Evolutionary conservation across 257 asterid genomes (phyloP).

Genomic region (Ajuga chamaepitys): DNA sequence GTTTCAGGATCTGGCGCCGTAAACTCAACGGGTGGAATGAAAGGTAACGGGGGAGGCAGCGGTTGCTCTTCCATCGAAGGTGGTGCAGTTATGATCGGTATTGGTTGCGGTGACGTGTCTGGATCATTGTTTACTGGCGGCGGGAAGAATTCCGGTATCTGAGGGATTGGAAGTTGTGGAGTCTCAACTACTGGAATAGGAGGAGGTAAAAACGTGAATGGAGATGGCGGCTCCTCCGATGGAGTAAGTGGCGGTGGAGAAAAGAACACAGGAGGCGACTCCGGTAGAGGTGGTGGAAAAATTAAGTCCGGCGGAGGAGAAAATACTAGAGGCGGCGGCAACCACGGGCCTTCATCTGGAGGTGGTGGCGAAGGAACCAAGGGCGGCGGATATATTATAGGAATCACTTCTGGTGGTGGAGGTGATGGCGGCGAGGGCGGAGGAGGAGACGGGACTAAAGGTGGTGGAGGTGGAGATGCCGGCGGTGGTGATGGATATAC

Average conservation of each 20-base stretch:
- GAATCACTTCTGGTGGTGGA: too few species aligned
- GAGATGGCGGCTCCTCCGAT: constrained; percentile 25
- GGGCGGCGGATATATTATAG: constrained; percentile 39
- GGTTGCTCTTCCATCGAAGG: constrained; percentile 26
- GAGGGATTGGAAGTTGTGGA: constrained; percentile 16
- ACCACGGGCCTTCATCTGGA: constrained; percentile 29
- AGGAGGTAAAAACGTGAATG: constrained; percentile 28
- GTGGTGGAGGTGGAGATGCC: constrained; percentile 14
- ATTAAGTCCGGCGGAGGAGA: constrained; percentile 27
- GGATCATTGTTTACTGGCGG: constrained; percentile 14
- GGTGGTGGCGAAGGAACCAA: constrained; percentile 25
- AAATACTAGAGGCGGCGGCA: constrained; percentile 36
- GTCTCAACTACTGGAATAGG: not conserved
- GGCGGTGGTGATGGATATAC: constrained; percentile 6
- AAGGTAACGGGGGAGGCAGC: constrained; percentile 30
- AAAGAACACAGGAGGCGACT: constrained; percentile 15
- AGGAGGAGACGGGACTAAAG: constrained; percentile 6
- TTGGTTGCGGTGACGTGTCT: constrained; percentile 17
- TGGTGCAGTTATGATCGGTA: constrained; percentile 22
- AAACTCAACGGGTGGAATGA: constrained; percentile 22
- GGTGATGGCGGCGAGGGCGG: constrained; percentile 26
- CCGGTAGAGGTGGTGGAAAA: constrained; percentile 33
- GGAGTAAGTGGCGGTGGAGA: constrained; percentile 34
- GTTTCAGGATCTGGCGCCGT: constrained; percentile 28
- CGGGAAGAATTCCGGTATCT: constrained; percentile 21